These are phyloP conservation scores for Chlorella sp. DNA, from an alignment of 139 green algal species.

Conservation along the genomic window DNA sequence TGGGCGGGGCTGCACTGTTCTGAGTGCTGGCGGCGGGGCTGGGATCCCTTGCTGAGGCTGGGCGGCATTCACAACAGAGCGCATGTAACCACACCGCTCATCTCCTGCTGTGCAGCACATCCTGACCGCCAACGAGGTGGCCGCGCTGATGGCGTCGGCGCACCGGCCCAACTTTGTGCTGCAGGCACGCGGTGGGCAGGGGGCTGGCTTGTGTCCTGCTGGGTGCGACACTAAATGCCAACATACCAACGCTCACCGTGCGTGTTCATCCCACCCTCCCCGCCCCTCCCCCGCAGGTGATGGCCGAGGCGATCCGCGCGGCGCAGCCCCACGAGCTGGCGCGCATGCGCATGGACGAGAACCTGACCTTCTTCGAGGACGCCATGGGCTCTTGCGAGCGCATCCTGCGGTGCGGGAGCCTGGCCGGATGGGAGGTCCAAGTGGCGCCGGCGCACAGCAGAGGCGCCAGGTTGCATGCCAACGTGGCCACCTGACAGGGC, in stretches of 20 bases:
- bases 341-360: conserved; percentile 57
- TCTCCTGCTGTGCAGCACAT: conserved; percentile 25
- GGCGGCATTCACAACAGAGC: background rate
- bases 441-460: too few species aligned
- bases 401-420: conserved; percentile 53
- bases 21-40: background rate
- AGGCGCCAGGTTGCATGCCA: too few species aligned
- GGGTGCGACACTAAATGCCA: too few species aligned
- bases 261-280: background rate
- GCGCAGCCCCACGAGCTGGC: conserved; percentile 15
- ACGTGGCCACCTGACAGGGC: too few species aligned
- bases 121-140: conserved; percentile 38
- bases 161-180: conserved; percentile 51
- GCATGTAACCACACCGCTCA: background rate
- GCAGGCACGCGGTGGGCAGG: conserved; percentile 2
- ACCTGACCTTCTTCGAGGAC: conserved; percentile 78
- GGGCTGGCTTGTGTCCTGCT: background rate
- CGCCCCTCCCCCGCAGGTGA: conserved; percentile 1
- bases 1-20: background rate
- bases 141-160: conserved; percentile 11
- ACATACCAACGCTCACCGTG: background rate
- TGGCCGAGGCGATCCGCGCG: background rate
- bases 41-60: background rate
- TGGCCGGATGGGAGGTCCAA: background rate
- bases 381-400: conserved; percentile 73